Conservation (phyloP, 78 protist genomes). For the Dictyostelium capitatum region DNA sequence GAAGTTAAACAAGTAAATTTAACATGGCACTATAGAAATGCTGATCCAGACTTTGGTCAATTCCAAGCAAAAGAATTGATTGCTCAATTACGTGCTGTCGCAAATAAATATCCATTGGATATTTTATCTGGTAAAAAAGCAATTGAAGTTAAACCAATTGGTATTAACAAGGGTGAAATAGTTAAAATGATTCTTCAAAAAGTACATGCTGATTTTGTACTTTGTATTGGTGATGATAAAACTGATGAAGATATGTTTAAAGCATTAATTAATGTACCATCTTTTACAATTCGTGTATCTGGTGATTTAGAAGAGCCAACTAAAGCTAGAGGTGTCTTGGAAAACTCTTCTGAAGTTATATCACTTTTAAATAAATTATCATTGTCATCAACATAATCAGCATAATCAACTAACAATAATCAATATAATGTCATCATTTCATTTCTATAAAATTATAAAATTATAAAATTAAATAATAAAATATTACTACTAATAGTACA, state of each 20-base stretch:
- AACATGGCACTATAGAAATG: slow-evolving; percentile 81
- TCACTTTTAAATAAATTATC: slow-evolving; percentile 27
- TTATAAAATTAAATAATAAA: no score
- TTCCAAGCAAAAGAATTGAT: slow-evolving; percentile 70
- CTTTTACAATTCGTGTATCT: slow-evolving; percentile 25
- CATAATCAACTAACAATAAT: background rate
- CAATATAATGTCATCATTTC: background rate
- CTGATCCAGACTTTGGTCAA: slow-evolving; percentile 90
- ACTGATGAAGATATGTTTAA: slow-evolving; percentile 84
- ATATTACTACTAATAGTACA: no score
- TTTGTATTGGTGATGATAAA: slow-evolving; percentile 81
- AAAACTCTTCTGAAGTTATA: slow-evolving; percentile 7
- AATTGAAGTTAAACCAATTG: slow-evolving; percentile 77
- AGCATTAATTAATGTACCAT: background rate
- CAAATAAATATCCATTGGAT: slow-evolving; percentile 70
- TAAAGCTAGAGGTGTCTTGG: slow-evolving; percentile 18
- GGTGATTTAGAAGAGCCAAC: slow-evolving; percentile 29
- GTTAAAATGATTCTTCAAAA: slow-evolving; percentile 37
- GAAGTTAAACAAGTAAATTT: slow-evolving; percentile 70
- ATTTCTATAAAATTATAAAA: no score
- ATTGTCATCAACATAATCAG: background rate
- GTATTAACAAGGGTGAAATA: slow-evolving; percentile 78
- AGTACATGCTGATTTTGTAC: slow-evolving; percentile 34
- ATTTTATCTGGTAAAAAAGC: slow-evolving; percentile 73
- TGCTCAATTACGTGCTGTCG: slow-evolving; percentile 51